A percentile compares a stretch with the other conserved stretches of the same genome.
phyloP scores from a whole-genome alignment of 2,329 filamentous ascomycete species.

The Sporothrix variecibatus region DNA sequence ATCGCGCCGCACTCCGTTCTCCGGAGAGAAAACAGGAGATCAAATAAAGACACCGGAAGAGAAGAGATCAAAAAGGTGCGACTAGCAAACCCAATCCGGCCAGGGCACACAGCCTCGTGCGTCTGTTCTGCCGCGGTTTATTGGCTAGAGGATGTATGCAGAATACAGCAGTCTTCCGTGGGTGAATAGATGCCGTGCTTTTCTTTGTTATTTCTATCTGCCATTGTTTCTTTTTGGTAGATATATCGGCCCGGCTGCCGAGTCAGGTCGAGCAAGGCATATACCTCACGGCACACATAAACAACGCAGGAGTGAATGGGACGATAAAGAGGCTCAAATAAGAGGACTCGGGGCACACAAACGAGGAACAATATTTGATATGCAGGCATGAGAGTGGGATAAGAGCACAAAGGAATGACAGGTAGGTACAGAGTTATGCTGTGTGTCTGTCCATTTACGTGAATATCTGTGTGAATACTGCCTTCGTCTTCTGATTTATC shows the following conservation, averaged over 20 bases:
- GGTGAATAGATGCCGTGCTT: background rate
- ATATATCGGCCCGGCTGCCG: background rate
- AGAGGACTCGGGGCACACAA: background rate
- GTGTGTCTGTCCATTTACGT: background rate
- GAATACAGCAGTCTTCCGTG: background rate
- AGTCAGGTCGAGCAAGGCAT: background rate
- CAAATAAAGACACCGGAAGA: background rate
- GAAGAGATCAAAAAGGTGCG: background rate
- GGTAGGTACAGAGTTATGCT: background rate
- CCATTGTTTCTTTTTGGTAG: too few species aligned
- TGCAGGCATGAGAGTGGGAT: background rate
- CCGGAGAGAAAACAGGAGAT: background rate
- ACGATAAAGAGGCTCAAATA: background rate
- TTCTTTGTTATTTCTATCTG: background rate
- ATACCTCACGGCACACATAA: background rate
- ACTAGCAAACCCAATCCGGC: constrained; percentile 2
- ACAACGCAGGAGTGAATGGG: background rate
- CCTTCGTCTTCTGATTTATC: background rate
- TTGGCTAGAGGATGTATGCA: background rate
- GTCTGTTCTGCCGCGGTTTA: background rate
- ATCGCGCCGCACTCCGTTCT: background rate
- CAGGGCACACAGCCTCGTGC: constrained; percentile 19
- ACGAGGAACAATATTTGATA: background rate
- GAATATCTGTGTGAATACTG: background rate
- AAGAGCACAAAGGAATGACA: background rate